phyloP scores from a whole-genome alignment of 2,329 filamentous ascomycete genomes.

The Hymenoscyphus fructigenus region DNA sequence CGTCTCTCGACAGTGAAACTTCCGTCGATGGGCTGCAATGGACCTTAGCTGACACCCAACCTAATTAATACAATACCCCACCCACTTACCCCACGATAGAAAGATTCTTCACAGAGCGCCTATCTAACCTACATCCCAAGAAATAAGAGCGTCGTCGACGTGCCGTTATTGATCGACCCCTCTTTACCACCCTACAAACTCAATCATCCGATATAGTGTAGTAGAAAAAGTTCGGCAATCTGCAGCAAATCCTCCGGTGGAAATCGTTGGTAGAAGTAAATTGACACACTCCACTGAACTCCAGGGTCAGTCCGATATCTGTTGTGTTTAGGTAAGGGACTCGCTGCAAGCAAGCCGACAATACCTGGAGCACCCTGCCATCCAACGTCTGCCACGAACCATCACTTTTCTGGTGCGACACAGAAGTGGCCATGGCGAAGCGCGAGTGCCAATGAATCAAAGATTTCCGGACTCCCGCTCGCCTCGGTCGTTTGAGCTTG shows the following conservation, averaged over 20 bases:
- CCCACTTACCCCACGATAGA: background rate
- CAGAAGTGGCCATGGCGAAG: no score
- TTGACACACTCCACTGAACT: background rate
- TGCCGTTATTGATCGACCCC: background rate
- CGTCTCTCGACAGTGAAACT: background rate
- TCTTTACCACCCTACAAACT: background rate
- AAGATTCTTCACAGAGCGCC: background rate
- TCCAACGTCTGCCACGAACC: background rate
- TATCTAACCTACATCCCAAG: background rate
- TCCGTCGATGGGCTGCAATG: background rate
- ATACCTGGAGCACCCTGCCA: background rate
- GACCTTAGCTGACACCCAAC: background rate
- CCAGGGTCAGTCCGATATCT: background rate
- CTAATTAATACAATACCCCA: background rate
- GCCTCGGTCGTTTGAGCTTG: no score
- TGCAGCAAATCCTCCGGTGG: background rate
- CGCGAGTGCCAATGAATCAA: background rate
- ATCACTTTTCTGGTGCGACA: background rate
- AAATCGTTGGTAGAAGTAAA: background rate
- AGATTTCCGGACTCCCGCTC: background rate
- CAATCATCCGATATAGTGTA: background rate
- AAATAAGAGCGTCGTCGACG: background rate
- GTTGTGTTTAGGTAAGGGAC: background rate
- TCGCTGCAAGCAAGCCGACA: background rate
- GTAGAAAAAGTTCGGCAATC: background rate